These are phyloP conservation scores for Metarhizium guizhouense DNA, from an alignment of 2,329 filamentous ascomycete species.

Conservation along the genomic window DNA sequence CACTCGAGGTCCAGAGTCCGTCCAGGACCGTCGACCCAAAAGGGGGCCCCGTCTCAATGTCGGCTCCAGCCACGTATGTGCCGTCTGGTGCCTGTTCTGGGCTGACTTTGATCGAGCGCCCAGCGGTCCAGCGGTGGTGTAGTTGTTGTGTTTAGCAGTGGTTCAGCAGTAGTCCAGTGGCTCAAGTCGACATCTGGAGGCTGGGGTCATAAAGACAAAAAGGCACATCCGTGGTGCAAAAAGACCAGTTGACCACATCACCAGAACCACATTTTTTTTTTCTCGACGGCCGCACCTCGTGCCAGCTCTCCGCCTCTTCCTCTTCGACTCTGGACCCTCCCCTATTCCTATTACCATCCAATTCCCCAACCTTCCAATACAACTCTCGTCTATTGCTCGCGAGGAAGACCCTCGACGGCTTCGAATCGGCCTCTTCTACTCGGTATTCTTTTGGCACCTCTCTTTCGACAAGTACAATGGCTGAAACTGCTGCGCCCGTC, in stretches of 20 bases:
- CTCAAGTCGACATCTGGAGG: too few species aligned
- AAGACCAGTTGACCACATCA: background rate
- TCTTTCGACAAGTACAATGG: conserved; percentile 28
- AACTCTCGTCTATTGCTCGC: conserved; percentile 1
- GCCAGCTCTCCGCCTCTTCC: background rate
- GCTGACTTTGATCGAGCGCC: too few species aligned
- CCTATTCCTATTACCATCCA: background rate
- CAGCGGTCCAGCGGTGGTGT: too few species aligned
- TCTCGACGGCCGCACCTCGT: background rate
- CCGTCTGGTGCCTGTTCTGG: too few species aligned
- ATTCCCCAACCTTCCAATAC: background rate
- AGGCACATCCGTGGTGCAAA: background rate
- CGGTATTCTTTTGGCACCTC: conserved; percentile 4
- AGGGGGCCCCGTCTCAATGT: too few species aligned
- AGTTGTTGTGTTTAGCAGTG: too few species aligned
- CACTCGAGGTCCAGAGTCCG: too few species aligned
- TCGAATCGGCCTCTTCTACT: conserved; percentile 11
- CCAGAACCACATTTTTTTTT: conserved; percentile 1
- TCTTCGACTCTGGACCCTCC: background rate
- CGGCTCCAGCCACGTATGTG: too few species aligned
- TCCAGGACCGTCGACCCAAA: too few species aligned
- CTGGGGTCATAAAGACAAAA: too few species aligned
- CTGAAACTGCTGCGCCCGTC: conserved; percentile 35
- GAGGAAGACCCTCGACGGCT: conserved; percentile 8
- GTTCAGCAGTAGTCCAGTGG: too few species aligned